Conservation (phyloP, 805 yeast species). For the Ogataea sp. region DNA sequence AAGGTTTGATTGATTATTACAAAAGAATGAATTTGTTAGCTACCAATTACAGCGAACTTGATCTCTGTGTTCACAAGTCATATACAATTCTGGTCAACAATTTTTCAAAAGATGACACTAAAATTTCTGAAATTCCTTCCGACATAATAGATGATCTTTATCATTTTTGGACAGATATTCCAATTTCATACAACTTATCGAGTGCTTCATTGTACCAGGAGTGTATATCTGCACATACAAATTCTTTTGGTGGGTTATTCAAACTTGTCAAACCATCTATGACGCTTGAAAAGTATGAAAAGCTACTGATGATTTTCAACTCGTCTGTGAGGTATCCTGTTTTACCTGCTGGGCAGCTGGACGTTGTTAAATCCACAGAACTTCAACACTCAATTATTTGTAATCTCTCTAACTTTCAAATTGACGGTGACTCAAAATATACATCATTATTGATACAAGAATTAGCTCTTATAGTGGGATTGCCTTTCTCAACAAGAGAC, state of each 20-base stretch:
- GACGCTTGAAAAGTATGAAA: slow-evolving; percentile 32
- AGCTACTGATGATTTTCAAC: slow-evolving; percentile 50
- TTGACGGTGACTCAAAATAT: slow-evolving; percentile 24
- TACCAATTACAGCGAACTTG: slow-evolving; percentile 39
- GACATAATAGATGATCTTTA: slow-evolving; percentile 34
- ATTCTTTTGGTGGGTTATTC: slow-evolving; percentile 43
- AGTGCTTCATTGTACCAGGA: slow-evolving; percentile 44
- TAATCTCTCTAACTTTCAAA: slow-evolving; percentile 29
- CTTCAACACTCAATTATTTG: slow-evolving; percentile 55
- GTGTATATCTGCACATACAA: slow-evolving; percentile 46
- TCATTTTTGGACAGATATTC: slow-evolving; percentile 40
- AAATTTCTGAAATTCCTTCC: slow-evolving; percentile 23
- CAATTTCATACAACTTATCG: slow-evolving; percentile 35
- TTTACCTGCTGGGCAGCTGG: slow-evolving; percentile 49
- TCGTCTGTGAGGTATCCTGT: slow-evolving; percentile 68
- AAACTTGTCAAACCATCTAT: slow-evolving; percentile 24
- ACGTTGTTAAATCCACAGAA: slow-evolving; percentile 47
- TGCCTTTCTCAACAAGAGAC: slow-evolving; percentile 56
- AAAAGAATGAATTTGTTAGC: slow-evolving; percentile 30
- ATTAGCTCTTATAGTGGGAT: slow-evolving; percentile 40
- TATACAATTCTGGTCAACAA: slow-evolving; percentile 38
- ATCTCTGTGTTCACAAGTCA: slow-evolving; percentile 46
- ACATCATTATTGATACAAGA: slow-evolving; percentile 44
- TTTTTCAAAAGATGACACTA: slow-evolving; percentile 12
- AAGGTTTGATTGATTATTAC: slow-evolving; percentile 42